Evolutionary conservation across 768 basidiomycete genomes (phyloP).

Genomic region (Hygrocybe punicea): DNA sequence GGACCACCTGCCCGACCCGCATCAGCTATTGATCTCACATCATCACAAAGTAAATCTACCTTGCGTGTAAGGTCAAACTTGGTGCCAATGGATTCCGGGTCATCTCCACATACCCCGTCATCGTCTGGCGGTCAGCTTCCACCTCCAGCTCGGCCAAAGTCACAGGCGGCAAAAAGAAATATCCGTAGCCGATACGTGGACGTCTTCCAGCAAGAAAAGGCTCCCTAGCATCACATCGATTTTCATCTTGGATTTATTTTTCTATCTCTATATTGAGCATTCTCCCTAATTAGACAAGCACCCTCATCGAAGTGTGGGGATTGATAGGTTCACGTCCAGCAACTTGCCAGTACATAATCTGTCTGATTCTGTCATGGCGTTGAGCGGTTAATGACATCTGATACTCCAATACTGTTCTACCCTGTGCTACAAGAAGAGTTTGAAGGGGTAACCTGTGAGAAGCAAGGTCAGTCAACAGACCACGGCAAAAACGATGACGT

Average conservation of each 20-base stretch:
- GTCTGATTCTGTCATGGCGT: constrained; percentile 6
- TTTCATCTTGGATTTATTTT: constrained; percentile 10
- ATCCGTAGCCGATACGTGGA: constrained; percentile 77
- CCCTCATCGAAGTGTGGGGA: neutral
- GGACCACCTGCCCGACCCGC: constrained; percentile 47
- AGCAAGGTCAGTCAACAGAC: constrained; percentile 2
- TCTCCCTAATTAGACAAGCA: neutral
- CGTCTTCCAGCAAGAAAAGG: constrained; percentile 7
- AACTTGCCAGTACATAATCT: constrained; percentile 4
- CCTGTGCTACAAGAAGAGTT: constrained; percentile 56
- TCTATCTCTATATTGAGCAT: constrained; percentile 6
- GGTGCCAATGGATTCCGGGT: constrained; percentile 51
- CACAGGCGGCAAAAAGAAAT: constrained; percentile 69
- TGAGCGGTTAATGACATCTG: no score
- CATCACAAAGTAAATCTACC: constrained; percentile 49
- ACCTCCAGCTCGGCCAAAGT: constrained; percentile 52
- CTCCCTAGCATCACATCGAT: constrained; percentile 11
- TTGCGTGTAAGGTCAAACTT: constrained; percentile 66
- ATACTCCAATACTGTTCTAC: neutral
- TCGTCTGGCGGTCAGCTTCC: constrained; percentile 51
- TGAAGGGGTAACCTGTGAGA: constrained; percentile 72
- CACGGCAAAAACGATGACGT: constrained; percentile 14
- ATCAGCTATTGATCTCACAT: constrained; percentile 60
- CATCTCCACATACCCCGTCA: constrained; percentile 47
- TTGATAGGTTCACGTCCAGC: no score